Percentiles rank a stretch among this genome's conserved stretches.
phyloP scores from a whole-genome alignment of 2,329 filamentous ascomycete species.

The Neofusicoccum sp. region DNA sequence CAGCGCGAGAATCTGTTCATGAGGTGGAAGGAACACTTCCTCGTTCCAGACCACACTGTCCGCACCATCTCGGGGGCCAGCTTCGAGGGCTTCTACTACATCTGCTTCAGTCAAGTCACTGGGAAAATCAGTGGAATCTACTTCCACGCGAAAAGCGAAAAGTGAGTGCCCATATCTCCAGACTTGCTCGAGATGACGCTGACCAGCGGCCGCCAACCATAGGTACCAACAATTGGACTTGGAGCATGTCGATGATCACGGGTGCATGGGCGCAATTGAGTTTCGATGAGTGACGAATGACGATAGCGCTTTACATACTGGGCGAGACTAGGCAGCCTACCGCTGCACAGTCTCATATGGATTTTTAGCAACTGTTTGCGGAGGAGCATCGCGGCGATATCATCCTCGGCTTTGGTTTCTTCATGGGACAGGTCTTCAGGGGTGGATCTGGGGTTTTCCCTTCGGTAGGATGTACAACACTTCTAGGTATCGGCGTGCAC shows the following conservation, averaged over 20 bases:
- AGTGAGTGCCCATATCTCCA: slow-evolving; percentile 58
- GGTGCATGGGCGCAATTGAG: slow-evolving; percentile 83
- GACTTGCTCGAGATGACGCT: not conserved
- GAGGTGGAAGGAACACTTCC: slow-evolving; percentile 98
- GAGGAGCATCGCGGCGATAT: slow-evolving; percentile 14
- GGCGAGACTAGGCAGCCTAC: slow-evolving; percentile 3
- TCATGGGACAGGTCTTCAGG: slow-evolving; percentile 6
- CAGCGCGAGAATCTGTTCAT: slow-evolving; percentile 92
- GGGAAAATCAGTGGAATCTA: slow-evolving; percentile 92
- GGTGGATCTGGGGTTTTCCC: slow-evolving; percentile 12
- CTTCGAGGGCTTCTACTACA: slow-evolving; percentile 98
- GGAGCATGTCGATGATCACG: slow-evolving; percentile 79
- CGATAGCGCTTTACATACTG: slow-evolving; percentile 20
- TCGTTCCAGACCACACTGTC: slow-evolving; percentile 92
- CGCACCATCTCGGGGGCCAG: slow-evolving; percentile 89
- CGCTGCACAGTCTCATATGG: slow-evolving; percentile 1
- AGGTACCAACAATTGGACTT: slow-evolving; percentile 93
- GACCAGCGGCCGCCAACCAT: not conserved
- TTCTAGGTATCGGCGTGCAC: slow-evolving; percentile 16
- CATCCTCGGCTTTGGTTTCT: slow-evolving; percentile 18
- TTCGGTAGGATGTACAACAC: slow-evolving; percentile 18
- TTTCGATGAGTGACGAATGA: slow-evolving; percentile 63
- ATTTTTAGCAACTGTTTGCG: slow-evolving; percentile 5
- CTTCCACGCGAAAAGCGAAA: slow-evolving; percentile 97
- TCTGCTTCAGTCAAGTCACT: slow-evolving; percentile 91